Percentiles rank a stretch among this genome's conserved stretches.
Evolutionary conservation across 495 filamentous ascomycete genomes (phyloP).

Genomic region (Penicillium malachiteum): DNA sequence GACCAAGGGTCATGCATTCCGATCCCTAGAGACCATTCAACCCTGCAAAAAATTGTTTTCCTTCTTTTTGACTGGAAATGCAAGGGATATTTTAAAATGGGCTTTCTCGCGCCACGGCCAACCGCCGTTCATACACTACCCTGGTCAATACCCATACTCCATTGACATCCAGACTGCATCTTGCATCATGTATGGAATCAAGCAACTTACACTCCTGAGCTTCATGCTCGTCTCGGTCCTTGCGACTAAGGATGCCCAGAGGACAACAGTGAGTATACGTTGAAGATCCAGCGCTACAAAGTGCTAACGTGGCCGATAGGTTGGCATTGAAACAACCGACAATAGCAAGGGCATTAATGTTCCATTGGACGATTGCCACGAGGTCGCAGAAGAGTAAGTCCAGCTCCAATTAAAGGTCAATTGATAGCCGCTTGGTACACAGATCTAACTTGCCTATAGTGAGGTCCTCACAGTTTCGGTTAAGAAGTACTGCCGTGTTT

Average conservation of each 20-base stretch:
- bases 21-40: constrained; percentile 1
- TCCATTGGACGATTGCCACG: constrained; percentile 23
- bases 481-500: constrained; percentile 24
- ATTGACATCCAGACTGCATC: background rate
- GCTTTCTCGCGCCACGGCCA: background rate
- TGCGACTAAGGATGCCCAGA: constrained; percentile 14
- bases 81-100: constrained; percentile 14
- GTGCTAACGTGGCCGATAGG: constrained; percentile 9
- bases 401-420: background rate
- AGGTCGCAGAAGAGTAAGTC: constrained; percentile 28
- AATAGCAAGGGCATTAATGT: constrained; percentile 22
- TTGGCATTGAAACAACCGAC: constrained; percentile 24
- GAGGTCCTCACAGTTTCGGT: constrained; percentile 25
- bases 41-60: background rate
- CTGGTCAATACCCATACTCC: background rate
- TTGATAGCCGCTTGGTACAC: background rate
- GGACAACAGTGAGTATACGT: constrained; percentile 13
- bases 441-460: constrained; percentile 7
- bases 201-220: constrained; percentile 23
- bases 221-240: constrained; percentile 24
- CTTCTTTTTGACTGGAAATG: background rate
- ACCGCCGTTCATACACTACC: background rate
- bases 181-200: constrained; percentile 26
- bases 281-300: background rate
- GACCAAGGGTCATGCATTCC: constrained; percentile 6